Base-by-base conservation (phyloP, 306 rosid species). In the Begonia peltatifolia region DNA sequence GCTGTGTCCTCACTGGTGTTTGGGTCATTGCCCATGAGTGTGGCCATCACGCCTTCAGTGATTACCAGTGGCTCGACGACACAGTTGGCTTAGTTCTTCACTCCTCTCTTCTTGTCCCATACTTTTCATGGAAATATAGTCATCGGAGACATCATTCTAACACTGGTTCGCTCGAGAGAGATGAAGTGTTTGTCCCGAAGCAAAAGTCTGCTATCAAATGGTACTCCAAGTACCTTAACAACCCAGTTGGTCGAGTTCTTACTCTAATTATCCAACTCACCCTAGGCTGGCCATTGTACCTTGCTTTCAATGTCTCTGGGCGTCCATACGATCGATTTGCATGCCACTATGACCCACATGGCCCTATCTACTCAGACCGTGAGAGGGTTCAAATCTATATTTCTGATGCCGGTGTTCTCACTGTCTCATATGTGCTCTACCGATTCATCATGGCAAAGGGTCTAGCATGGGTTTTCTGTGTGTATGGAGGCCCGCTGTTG, bases 71-170 rank as follows among this genome's bases (percentile, higher is more conserved):
- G 93, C 88, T 87, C 9, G 95, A 87, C 66, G 95, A 87, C 62
- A 79, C 74, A 0, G 95, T 87, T 56, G 95, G 95, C 57, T 61
- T 83, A 8, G 30, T 87, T 55, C 84, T 87, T 63, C 95, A 87
- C 68, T 87, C 95, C 2, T 61, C 47, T 25, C 93, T 87, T 83
- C 6, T 30, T 5, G 38, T 30, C 38, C 38, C 38, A 3, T 30
- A 30, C 38, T 30, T 30, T 30, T 30, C 95, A 6, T 87, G 95
- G 95, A 87, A 87, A 63, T 83, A 83, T 59, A 87, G 95, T 68
- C 95, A 87, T 61, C 88, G 95, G 18, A 87, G 95, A 42, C 95
- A 87, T 67, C 95, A 87, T 58, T 80, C 93, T 15, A 87, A 87
- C 61, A 87, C 93, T 0, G 95, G 76, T 56, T 87, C 95, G 25